Base-by-base conservation (phyloP, 805 yeast genomes). In the Candida tibetensis region DNA sequence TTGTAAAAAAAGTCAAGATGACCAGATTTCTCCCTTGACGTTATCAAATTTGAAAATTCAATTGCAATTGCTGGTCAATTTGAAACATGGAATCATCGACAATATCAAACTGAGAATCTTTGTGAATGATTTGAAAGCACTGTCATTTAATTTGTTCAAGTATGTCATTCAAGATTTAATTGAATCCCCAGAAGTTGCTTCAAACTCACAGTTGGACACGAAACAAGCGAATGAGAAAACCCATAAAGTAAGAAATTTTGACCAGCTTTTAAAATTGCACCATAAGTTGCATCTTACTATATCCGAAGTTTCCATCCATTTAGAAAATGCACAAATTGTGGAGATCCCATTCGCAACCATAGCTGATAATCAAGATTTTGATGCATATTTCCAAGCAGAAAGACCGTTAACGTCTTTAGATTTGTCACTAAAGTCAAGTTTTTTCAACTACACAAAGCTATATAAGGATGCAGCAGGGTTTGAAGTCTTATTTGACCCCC, bases 391-490 rank as follows among this genome's bases (percentile, higher is more conserved):
- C 19, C 34, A 44, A 3, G 36, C 40, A 4, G 34, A 39, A 6
- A 36, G 23, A 12, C 64, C 64, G 8, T 31, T 35, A 5, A 46
- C 56, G 9, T 53, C 55, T 1, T 44, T 62, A 16, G 59, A 57
- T 8, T 28, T 64, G n/a, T 29, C 29, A n/a, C 37, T 52, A 14
- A 62, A 60, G 36, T 53, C 64, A 3, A 29, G 51, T 4, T 60
- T 56, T 10, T 53, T 57, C 28, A 66, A 52, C 39, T 46, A 46
- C 28, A 44, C 45, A 31, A 46, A 54, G 37, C 30, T 64, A 26
- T 32, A 45, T 14, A 28, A 50, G 19, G 40, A 48, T 36, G 42
- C 69, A 8, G 71, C 74, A 3, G 74, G 74, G 1, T 69, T 59
- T 43, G 66, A 65, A 28, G 60, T 61, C 4, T 48, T 66, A 13